Base-by-base conservation (phyloP, 2,329 filamentous ascomycete genomes). In the Colletotrichum sp. region DNA sequence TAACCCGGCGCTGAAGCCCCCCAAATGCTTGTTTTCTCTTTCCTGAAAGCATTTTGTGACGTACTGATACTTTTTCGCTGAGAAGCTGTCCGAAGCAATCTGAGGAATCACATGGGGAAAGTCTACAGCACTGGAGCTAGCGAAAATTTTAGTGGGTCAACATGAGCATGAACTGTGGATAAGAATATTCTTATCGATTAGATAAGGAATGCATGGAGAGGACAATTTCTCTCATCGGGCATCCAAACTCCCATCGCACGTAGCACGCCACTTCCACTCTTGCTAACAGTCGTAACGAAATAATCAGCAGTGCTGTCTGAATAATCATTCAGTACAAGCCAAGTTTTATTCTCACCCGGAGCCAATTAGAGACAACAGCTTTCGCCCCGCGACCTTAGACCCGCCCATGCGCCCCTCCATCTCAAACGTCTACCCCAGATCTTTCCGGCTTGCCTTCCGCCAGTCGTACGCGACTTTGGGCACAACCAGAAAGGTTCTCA, bases 1-100 rank as follows among this genome's bases (percentile, higher is more conserved):
- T 83, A 72, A 88, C 82, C n/a, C 86, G 84, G 76, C 84, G 83
- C 77, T 86, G 85, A 27, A 87, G 80, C 12, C 74, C 76, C 9
- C 60, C 55, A 4, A 64, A 10, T 3, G 66, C 64, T 36, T 67
- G 43, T 71, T 78, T 66, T 74, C 78, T 68, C 79, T 81, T 71
- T 71, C 76, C 18, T 3, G 71, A 70, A n/a, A 75, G 48, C 74
- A 76, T 76, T 39, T 36, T 66, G 64, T 75, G 7, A 25, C 16
- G 10, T 16, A 10, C 34, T 52, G 32, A 32, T 6, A 65, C 55
- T 65, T 3, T 75, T 18, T 62, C 5, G 43, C 8, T 64, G 10
- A 27, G 25, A 28, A 67, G 39, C 32, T 60, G 22, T 22, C 27
- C 52, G 6, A 27, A 13, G 22, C 36, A 65, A 25, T 27, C 15